phyloP scores from a whole-genome alignment of 2,329 filamentous ascomycete genomes.

The Colletotrichum kahawae region DNA sequence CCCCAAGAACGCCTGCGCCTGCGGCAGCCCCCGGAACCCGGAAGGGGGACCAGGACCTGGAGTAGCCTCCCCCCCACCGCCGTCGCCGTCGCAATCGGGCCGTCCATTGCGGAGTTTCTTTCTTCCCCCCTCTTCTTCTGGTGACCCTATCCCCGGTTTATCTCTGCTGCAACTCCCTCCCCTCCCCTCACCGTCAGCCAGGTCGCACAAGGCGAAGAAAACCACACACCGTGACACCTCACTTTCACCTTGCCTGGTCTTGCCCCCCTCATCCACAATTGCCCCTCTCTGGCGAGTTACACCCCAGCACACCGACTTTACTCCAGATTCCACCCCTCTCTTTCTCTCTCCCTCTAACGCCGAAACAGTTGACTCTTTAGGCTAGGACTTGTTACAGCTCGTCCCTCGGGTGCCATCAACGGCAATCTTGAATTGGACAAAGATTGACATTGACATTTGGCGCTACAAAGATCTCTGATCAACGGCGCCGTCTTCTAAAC shows the following conservation, averaged over 20 bases:
- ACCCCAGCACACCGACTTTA: slow-evolving; percentile 2
- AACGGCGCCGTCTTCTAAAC: neutral
- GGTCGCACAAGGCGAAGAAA: neutral
- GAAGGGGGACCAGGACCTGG: neutral
- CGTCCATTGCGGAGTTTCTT: neutral
- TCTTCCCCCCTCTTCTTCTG: neutral
- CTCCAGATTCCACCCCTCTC: neutral
- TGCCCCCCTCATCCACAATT: neutral
- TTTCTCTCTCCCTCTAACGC: neutral
- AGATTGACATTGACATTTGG: neutral
- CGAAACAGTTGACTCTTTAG: neutral
- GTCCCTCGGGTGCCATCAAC: neutral
- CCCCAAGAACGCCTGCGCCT: neutral
- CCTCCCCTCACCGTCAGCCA: neutral
- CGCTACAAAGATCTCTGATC: neutral
- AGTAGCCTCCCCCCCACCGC: neutral
- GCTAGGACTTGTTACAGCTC: neutral
- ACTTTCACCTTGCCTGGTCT: neutral
- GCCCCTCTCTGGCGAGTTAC: neutral
- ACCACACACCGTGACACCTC: neutral
- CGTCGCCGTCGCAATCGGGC: neutral
- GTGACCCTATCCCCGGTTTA: neutral
- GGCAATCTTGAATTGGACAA: neutral
- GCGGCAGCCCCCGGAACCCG: neutral
- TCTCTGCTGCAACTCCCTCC: neutral